Evolutionary conservation across 2,329 filamentous ascomycete species (phyloP).

Genomic region (Akanthomyces muscarius): DNA sequence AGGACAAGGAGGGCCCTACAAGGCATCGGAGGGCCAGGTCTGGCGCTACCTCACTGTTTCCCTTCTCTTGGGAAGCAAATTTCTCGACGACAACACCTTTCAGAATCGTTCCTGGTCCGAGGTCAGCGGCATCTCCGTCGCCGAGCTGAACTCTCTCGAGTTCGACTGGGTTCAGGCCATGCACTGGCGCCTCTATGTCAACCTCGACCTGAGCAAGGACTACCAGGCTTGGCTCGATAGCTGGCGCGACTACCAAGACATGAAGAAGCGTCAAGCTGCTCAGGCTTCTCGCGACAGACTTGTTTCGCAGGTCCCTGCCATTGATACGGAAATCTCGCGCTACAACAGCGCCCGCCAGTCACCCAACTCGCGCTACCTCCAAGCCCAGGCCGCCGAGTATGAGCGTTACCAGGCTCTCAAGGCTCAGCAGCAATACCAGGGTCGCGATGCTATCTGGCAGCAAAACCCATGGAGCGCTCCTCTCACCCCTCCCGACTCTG

Average conservation of each 20-base stretch:
- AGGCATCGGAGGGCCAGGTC: slow-evolving; percentile 64
- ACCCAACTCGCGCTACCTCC: slow-evolving; percentile 44
- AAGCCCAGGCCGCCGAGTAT: slow-evolving; percentile 53
- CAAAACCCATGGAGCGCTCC: slow-evolving; percentile 46
- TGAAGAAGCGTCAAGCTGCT: slow-evolving; percentile 50
- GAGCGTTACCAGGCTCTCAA: slow-evolving; percentile 47
- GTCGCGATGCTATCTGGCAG: slow-evolving; percentile 43
- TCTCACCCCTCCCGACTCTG: slow-evolving; percentile 57
- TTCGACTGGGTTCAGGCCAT: slow-evolving; percentile 83
- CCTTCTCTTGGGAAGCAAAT: slow-evolving; percentile 87
- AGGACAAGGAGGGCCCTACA: slow-evolving; percentile 45
- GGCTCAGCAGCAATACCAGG: slow-evolving; percentile 39
- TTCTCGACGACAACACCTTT: slow-evolving; percentile 94
- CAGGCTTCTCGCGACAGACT: slow-evolving; percentile 48
- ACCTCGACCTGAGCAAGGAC: slow-evolving; percentile 71
- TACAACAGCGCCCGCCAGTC: slow-evolving; percentile 37
- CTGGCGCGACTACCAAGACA: slow-evolving; percentile 55
- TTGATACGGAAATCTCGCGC: slow-evolving; percentile 41
- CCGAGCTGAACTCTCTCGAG: slow-evolving; percentile 81
- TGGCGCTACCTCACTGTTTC: slow-evolving; percentile 85
- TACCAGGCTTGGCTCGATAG: slow-evolving; percentile 60
- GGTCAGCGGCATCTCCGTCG: slow-evolving; percentile 82
- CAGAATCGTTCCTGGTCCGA: slow-evolving; percentile 97
- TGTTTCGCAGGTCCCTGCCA: slow-evolving; percentile 43
- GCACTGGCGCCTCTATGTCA: slow-evolving; percentile 81